These are phyloP conservation scores for Chionographis japonica DNA, from an alignment of 106 monocot species.

Conservation along the genomic window DNA sequence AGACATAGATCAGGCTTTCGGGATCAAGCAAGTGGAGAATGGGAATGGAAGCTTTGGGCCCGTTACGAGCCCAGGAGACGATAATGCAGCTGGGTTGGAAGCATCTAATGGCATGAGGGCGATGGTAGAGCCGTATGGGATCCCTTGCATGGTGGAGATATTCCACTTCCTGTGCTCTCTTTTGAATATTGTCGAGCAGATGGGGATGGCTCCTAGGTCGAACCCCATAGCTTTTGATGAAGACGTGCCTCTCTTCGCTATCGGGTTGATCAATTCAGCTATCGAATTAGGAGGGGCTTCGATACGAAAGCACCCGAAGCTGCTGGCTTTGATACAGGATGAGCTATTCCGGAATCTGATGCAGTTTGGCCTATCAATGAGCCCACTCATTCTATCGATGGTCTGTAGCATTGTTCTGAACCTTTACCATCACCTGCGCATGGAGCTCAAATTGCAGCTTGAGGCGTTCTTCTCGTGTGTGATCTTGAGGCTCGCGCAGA, in stretches of 20 bases:
- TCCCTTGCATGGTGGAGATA: constrained; percentile 85
- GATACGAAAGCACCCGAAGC: constrained; percentile 57
- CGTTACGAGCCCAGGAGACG: constrained; percentile 19
- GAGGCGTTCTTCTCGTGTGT: constrained; percentile 97
- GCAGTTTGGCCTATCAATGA: constrained; percentile 89
- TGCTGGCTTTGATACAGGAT: constrained; percentile 70
- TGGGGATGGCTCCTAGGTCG: constrained; percentile 48
- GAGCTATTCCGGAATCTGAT: constrained; percentile 85
- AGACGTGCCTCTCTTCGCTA: constrained; percentile 90
- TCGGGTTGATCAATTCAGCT: constrained; percentile 83
- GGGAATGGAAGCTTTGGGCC: constrained; percentile 45
- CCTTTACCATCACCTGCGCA: constrained; percentile 70
- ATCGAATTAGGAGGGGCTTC: constrained; percentile 74
- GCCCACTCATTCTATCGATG: constrained; percentile 81
- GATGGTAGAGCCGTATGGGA: constrained; percentile 62
- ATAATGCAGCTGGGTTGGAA: constrained; percentile 12
- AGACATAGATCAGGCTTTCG: constrained; percentile 60
- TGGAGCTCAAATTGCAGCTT: constrained; percentile 76
- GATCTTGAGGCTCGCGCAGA: constrained; percentile 77
- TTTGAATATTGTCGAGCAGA: constrained; percentile 70
- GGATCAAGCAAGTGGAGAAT: constrained; percentile 48
- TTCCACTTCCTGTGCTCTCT: constrained; percentile 90
- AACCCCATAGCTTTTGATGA: constrained; percentile 82
- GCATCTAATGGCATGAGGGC: constrained; percentile 20
- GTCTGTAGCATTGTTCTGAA: constrained; percentile 91